Base-by-base conservation (phyloP, 805 yeast genomes). In the Alloascoidea hylecoeti region DNA sequence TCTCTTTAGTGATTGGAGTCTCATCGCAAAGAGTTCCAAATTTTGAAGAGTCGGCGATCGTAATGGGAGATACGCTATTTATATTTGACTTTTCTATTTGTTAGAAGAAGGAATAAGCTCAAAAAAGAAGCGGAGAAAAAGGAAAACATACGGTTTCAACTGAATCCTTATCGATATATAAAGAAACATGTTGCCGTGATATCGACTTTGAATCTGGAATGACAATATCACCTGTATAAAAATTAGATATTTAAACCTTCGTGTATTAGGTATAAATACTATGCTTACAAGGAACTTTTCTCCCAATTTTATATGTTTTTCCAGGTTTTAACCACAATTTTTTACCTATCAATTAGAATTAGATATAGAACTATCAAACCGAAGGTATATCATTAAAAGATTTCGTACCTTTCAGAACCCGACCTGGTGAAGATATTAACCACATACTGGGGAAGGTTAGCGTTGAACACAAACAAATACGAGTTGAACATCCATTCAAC, bases 391-490 rank as follows among this genome's bases (percentile, higher is more conserved):
- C n/a, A n/a, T n/a, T n/a, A n/a, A 23, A 23, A 9, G n/a, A 9
- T 23, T 9, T 23, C 30, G 9, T 23, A 23, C 30, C 30, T 9
- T 23, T 23, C 9, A 23, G n/a, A n/a, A 9, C 9, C 9, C n/a
- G 13, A n/a, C 30, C 30, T 9, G 30, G 30, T 23, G 30, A 23
- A 9, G 30, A 23, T 9, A 23, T 23, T 9, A 23, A n/a, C 30
- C 30, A 23, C 30, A 23, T 23, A n/a, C 30, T 23, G 30, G 13
- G n/a, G n/a, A n/a, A 23, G 30, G 30, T 23, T 23, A n/a, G 30
- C n/a, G 9, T 9, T 23, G 30, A n/a, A n/a, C n/a, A 23, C 13
- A 23, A 23, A 23, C 30, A 23, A 23, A 23, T 23, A n/a, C n/a
- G n/a, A n/a, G n/a, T n/a, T n/a, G n/a, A n/a, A n/a, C n/a, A n/a